Base-by-base conservation (phyloP, 768 basidiomycete genomes). In the Infundibulicybe gibba region DNA sequence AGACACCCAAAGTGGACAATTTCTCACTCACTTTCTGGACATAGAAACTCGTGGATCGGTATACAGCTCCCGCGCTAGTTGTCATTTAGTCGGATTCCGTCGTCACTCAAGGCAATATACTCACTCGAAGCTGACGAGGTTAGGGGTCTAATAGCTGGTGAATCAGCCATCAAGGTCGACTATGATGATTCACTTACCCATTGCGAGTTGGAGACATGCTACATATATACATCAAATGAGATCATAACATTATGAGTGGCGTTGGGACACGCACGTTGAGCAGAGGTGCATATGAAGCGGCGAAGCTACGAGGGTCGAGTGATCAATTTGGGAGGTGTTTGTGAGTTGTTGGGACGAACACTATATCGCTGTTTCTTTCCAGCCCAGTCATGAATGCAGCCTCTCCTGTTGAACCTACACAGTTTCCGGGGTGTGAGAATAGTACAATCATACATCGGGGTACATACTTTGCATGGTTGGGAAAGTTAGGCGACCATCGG, bases 341-440 rank as follows among this genome's bases (percentile, higher is more conserved):
- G 4, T 12, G 14, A 44, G 19, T 10, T 14, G 12, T 33, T 31
- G 5, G 17, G 30, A 51, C 51, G 12, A 52, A 84, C 32, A 63
- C 59, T 42, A 67, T 67, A 49, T 67, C 64, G 4, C 57, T 53
- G 42, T 67, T 68, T 19, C 68, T 51, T 58, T 83, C 81, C 6
- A 82, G 50, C 11, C 82, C 80, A 1, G 77, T 83, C 81, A 82
- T 81, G 54, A 76, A 84, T 1, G 77, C 78, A 2, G 80, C 81
- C 56, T 83, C 81, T 19, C 71, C 77, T 1, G 70, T 54, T 16
- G 77, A 58, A 43, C 74, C 77, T 77, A 33, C 3, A 11, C 30
- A 45, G 12, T 14, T 31, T 15, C 6, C 19, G 15, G 2, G 14
- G 42, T 14, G 40, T 34, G 15, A n/a, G 37, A 37, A 25, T 14